Evolutionary conservation across 2,329 filamentous ascomycete genomes (phyloP).

Genomic region (Pseudogymnoascus sp.): DNA sequence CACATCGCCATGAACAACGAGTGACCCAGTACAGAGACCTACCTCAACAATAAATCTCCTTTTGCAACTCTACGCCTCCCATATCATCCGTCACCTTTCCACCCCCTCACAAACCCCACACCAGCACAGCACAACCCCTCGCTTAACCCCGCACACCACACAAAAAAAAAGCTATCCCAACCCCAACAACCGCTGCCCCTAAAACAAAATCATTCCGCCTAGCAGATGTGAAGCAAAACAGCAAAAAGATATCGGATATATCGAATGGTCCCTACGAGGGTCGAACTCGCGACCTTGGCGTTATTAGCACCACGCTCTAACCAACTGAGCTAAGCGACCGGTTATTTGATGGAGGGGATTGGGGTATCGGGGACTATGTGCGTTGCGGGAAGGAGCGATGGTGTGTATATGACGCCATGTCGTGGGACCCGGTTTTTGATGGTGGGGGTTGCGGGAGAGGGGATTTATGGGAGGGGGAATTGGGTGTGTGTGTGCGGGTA

Average conservation of each 20-base stretch:
- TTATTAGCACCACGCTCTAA: conserved; percentile 3
- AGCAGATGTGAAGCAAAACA: background rate
- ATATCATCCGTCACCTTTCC: background rate
- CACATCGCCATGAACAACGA: background rate
- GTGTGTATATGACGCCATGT: too few species aligned
- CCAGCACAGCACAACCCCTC: background rate
- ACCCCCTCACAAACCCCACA: background rate
- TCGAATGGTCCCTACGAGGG: background rate
- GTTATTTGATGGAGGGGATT: background rate
- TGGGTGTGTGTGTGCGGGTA: background rate
- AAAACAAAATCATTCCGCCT: background rate
- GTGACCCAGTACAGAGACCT: background rate
- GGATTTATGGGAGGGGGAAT: background rate
- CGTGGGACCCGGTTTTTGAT: background rate
- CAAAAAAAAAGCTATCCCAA: background rate
- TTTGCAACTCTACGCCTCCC: background rate
- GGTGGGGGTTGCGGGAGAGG: background rate
- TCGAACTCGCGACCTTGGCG: conserved; percentile 1
- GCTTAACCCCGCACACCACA: background rate
- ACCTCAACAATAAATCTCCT: background rate
- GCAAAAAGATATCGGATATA: background rate
- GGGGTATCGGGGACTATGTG: too few species aligned
- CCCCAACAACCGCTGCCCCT: background rate
- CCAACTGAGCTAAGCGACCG: background rate
- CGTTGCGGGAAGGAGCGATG: too few species aligned